Base-by-base conservation (phyloP, 1,284 basidiomycete species). In the Apiotrichum siamense region DNA sequence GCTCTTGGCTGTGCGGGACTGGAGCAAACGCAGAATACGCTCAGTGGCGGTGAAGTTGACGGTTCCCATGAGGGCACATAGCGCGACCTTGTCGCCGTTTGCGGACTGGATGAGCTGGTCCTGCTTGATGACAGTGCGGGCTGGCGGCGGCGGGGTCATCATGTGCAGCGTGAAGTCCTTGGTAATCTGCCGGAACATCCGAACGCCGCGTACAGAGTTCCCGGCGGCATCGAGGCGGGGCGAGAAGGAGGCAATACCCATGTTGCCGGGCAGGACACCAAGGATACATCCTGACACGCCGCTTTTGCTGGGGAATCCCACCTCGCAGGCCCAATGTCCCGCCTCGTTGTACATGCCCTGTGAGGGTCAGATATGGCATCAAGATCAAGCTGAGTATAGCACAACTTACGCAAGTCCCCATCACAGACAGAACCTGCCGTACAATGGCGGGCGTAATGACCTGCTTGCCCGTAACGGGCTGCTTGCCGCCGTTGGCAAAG, bases 301-400 rank as follows among this genome's bases (percentile, higher is more conserved):
- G 20, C 18, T 23, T 26, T 47, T 47, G 18, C 13, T 18, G 10
- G 45, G 45, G 26, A 47, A 27, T 26, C 45, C 45, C 13, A 47
- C 45, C 6, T 18, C 27, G n/a, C 23, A 21, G 26, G 32, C 26
- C 45, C 45, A 47, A 37, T 47, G 23, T 2, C 44, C 44, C 10
- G 44, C 44, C 13, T 45, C 20, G 33, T 45, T 25, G 44, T 45
- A 45, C 44, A 45, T 45, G 32, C 44, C 44, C n/a, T n/a, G n/a
- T 35, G 33, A n/a, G 33, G 33, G 17, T 35, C 7, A 35, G 29
- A 31, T 7, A 7, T 35, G 17, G 7, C 33, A 17, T 11, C 10
- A 31, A 31, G 10, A 9, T n/a, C n/a, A n/a, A n/a, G n/a, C n/a
- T n/a, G n/a, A n/a, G n/a, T n/a, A 32, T 17, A 32, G n/a, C n/a